A percentile compares a stretch with the other conserved stretches of the same genome.
phyloP scores from a whole-genome alignment of 441 rosid genomes.

The Arabidopsis hybrid region DNA sequence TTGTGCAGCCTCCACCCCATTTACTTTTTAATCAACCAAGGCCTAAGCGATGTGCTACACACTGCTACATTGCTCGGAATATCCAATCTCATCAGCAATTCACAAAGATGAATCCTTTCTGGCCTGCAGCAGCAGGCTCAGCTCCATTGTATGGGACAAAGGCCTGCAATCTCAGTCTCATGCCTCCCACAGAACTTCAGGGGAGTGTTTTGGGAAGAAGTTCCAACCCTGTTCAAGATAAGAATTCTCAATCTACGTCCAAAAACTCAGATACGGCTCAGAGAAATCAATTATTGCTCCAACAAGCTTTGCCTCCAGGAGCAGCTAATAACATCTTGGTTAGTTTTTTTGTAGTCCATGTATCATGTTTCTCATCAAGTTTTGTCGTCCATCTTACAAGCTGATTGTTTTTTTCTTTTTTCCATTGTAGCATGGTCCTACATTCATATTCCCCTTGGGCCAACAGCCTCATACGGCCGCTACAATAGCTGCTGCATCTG shows the following conservation, averaged over 20 bases:
- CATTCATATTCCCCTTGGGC: constrained; percentile 87
- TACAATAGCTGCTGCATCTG: constrained; percentile 65
- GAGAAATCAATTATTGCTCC: constrained; percentile 85
- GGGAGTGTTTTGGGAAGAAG: constrained; percentile 58
- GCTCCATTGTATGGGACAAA: constrained; percentile 83
- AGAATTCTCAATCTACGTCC: constrained; percentile 56
- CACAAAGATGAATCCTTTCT: constrained; percentile 83
- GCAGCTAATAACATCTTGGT: constrained; percentile 84
- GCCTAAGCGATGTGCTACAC: constrained; percentile 94
- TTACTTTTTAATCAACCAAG: constrained; percentile 77
- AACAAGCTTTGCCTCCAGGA: constrained; percentile 87
- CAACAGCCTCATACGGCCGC: constrained; percentile 66
- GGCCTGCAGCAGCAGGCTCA: constrained; percentile 87
- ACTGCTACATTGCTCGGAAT: constrained; percentile 88
- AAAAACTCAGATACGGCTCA: constrained; percentile 66
- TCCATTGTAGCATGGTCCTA: constrained; percentile 75
- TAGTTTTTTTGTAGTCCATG: constrained; percentile 25
- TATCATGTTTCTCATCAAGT: constrained; percentile 4
- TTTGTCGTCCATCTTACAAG: neutral
- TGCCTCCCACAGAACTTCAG: constrained; percentile 77
- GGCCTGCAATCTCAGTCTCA: constrained; percentile 73
- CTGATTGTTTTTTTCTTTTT: neutral
- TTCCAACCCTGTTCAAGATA: constrained; percentile 58
- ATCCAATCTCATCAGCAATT: constrained; percentile 79
- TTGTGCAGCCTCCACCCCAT: constrained; percentile 76